Evolutionary conservation across 768 basidiomycete genomes (phyloP).

Genomic region (Termitomyces sp.): DNA sequence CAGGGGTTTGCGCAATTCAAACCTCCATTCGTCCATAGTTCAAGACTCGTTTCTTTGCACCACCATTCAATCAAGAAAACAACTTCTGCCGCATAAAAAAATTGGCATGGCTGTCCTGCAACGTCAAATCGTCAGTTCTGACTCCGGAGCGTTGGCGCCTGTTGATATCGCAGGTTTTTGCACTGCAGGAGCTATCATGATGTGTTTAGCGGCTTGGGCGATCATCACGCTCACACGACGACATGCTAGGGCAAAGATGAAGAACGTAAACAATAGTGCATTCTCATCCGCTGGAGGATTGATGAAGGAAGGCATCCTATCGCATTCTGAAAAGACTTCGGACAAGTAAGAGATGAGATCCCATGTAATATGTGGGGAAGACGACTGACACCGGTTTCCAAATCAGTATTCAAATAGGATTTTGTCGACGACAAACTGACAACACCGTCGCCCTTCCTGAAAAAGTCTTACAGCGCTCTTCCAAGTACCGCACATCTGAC

Average conservation of each 20-base stretch:
- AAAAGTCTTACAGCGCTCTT: constrained; percentile 32
- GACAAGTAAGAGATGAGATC: not conserved
- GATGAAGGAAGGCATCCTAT: constrained; percentile 25
- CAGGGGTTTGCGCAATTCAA: not conserved
- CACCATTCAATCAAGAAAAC: not conserved
- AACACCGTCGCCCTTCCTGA: constrained; percentile 48
- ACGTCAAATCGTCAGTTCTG: constrained; percentile 10
- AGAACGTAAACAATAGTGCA: constrained; percentile 31
- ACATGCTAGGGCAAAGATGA: constrained; percentile 28
- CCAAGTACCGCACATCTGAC: constrained; percentile 23
- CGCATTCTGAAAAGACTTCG: not conserved
- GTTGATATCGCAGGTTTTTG: constrained; percentile 47
- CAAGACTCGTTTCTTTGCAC: not conserved
- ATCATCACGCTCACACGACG: constrained; percentile 34
- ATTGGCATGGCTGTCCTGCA: constrained; percentile 14
- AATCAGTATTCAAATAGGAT: constrained; percentile 3
- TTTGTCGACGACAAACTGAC: constrained; percentile 40
- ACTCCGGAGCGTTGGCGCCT: constrained; percentile 15
- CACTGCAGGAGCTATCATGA: constrained; percentile 33
- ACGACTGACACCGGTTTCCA: not conserved
- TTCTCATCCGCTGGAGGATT: constrained; percentile 46
- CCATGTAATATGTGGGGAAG: not conserved
- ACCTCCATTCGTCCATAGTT: constrained; percentile 5
- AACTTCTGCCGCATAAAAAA: not conserved
- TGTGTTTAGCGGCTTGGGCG: constrained; percentile 38